These are phyloP conservation scores for Pelargonium nanum DNA, from an alignment of 345 rosid species.

Conservation along the genomic window DNA sequence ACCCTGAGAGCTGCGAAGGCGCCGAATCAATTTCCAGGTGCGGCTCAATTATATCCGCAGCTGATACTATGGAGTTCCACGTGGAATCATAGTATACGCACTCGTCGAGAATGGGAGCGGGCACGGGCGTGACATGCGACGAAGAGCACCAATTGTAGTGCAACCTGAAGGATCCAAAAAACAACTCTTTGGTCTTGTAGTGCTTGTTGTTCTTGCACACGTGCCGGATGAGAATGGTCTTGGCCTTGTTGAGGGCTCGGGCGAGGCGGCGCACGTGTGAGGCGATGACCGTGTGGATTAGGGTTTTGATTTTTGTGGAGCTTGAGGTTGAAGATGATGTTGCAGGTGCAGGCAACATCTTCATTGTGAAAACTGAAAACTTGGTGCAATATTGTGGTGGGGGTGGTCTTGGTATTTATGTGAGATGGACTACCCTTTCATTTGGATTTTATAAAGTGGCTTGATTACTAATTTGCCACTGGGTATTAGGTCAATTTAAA, in stretches of 20 bases:
- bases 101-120: conserved; percentile 39
- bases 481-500: conserved; percentile 25
- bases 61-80: conserved; percentile 34
- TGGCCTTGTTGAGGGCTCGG: conserved; percentile 46
- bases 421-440: conserved; percentile 19
- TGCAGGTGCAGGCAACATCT: conserved; percentile 12
- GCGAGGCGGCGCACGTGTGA: conserved; percentile 43
- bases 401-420: conserved; percentile 16
- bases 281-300: conserved; percentile 45
- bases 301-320: conserved; percentile 49
- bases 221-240: conserved; percentile 31
- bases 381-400: conserved; percentile 19
- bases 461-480: conserved; percentile 28
- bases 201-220: conserved; percentile 25
- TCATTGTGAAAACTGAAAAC: background rate
- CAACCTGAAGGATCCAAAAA: conserved; percentile 74
- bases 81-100: conserved; percentile 45
- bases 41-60: background rate
- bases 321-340: conserved; percentile 35
- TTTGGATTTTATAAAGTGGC: conserved; percentile 18
- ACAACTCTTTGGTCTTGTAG: conserved; percentile 30
- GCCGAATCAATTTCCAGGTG: background rate
- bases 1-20: conserved; percentile 43
- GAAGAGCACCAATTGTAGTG: conserved; percentile 92
- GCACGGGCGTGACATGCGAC: conserved; percentile 48